Evolutionary conservation across 2,329 filamentous ascomycete species (phyloP).

Genomic region (Karstenula rhodostoma): DNA sequence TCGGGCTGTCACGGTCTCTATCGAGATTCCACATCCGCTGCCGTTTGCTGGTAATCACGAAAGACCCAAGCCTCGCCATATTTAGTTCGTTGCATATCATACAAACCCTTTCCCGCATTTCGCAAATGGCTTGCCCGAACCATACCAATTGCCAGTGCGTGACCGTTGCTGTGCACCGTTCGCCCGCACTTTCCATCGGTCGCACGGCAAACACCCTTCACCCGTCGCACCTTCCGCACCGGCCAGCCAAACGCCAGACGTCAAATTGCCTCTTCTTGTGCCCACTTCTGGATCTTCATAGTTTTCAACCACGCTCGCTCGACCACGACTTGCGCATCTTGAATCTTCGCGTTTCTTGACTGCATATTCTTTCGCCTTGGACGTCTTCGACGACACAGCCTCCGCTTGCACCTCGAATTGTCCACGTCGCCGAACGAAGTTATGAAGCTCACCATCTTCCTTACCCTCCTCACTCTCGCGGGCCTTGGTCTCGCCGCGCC

Average conservation of each 20-base stretch:
- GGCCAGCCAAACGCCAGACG: neutral
- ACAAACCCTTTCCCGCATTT: neutral
- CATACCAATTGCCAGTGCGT: neutral
- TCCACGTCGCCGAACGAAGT: neutral
- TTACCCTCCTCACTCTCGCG: constrained; percentile 12
- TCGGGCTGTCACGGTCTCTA: neutral
- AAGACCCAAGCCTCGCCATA: neutral
- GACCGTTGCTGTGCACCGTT: neutral
- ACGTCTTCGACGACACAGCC: neutral
- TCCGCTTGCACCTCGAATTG: neutral
- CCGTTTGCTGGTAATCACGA: neutral
- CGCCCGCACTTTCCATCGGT: constrained; percentile 3
- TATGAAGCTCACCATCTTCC: constrained; percentile 14
- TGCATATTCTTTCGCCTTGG: neutral
- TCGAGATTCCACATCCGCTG: neutral
- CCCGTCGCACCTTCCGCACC: constrained; percentile 2
- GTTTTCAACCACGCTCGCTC: neutral
- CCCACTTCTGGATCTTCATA: neutral
- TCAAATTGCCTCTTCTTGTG: neutral
- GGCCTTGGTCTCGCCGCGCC: constrained; percentile 6
- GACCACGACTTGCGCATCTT: neutral
- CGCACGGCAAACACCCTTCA: constrained; percentile 8
- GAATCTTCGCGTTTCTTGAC: neutral
- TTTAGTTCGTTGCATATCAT: neutral
- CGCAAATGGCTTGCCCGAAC: neutral